Evolutionary conservation across 495 filamentous ascomycete genomes (phyloP).

Genomic region (Trichocladium uniseriatum): DNA sequence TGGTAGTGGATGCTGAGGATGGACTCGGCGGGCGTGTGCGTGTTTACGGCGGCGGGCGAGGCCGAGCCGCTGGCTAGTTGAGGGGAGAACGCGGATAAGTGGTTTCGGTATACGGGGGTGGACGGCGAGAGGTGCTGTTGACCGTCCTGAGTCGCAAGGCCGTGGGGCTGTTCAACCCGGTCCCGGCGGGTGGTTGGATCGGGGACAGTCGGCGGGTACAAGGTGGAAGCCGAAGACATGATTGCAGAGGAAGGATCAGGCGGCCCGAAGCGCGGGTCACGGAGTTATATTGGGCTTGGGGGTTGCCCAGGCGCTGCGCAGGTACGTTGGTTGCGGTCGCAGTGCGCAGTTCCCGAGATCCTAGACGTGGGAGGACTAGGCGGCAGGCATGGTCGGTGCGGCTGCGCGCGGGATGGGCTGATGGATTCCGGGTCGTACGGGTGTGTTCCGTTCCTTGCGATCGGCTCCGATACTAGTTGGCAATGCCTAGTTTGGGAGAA

Average conservation of each 20-base stretch:
- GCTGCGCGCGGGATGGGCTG: too few relatives aligned
- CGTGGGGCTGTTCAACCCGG: constrained; percentile 21
- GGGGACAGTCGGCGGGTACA: constrained; percentile 20
- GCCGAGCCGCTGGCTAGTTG: constrained; percentile 30
- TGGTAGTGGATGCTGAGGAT: constrained; percentile 33
- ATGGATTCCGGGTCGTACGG: neutral
- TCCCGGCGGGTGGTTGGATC: constrained; percentile 20
- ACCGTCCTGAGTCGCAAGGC: constrained; percentile 13
- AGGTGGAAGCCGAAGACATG: constrained; percentile 27
- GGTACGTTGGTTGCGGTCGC: constrained; percentile 3
- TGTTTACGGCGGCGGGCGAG: constrained; percentile 28
- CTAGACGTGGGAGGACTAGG: too few relatives aligned
- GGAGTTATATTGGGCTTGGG: constrained; percentile 16
- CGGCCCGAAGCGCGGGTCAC: constrained; percentile 8
- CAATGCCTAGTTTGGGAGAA: neutral
- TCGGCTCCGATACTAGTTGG: neutral
- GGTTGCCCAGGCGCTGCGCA: neutral
- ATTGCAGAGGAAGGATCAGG: constrained; percentile 11
- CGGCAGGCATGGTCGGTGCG: too few relatives aligned
- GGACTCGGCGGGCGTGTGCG: constrained; percentile 37
- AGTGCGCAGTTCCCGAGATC: constrained; percentile 8
- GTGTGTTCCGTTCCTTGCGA: neutral
- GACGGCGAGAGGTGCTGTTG: constrained; percentile 9
- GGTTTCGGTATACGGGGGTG: constrained; percentile 19
- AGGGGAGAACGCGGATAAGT: constrained; percentile 35